Base-by-base conservation (phyloP, 2,329 filamentous ascomycete genomes). In the Talaromyces sp. region DNA sequence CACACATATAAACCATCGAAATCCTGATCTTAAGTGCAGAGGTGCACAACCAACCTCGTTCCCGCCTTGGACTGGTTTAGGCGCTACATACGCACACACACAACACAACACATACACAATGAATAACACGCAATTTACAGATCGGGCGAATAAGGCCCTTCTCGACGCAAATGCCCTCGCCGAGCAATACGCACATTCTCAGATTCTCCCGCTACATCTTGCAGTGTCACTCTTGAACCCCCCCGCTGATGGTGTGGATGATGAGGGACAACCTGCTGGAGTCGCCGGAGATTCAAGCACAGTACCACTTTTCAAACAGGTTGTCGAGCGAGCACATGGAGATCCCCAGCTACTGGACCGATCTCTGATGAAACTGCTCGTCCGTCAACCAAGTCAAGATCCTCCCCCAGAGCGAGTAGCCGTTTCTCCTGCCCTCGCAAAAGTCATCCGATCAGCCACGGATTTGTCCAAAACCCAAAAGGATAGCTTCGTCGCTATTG, bases 391-490 rank as follows among this genome's bases (percentile, higher is more conserved):
- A 3, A 96, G 91, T 73, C 95, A 99, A 80, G 92, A 97, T 69
- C 95, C 95, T 14, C 93, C 95, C 12, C 95, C 95, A 65, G 93
- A 98, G 73, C 86, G 89, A 69, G 88, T 96, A 62, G 87, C 90
- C 61, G 86, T 96, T 70, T 88, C 93, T 11, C 92, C 92, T 0
- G 82, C 87, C 8, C 93, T 98, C 77, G 86, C 88, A 66, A 91
- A 89, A 69, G 85, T 97, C 63, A 83, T 99, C 58, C 86, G 92
- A 69, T 86, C 91, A 68, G 92, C 95, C 1, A 88, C 90, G 75
- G 92, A 98, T 35, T 78, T 99, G 61, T 93, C 96, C 70, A 96
- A 96, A 80, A 92, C 93, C n/a, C 95, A 99, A 72, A 98, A 97
- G 71, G 95, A 99, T 75, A 91, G 87, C 67, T 99, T 88, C 76